Evolutionary conservation across 257 asterid genomes (phyloP).

Genomic region (Lithospermum erythrorhizon): DNA sequence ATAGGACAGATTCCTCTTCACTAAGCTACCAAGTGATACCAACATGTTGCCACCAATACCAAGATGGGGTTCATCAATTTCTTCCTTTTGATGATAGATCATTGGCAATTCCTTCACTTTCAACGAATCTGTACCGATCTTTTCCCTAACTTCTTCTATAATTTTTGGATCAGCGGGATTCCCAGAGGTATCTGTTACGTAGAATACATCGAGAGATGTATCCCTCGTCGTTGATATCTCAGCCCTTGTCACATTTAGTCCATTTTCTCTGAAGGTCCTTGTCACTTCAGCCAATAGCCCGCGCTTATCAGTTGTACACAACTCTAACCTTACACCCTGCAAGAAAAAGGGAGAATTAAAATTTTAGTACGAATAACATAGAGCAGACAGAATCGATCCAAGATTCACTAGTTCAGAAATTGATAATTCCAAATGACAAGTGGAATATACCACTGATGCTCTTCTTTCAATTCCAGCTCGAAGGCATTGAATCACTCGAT

Average conservation of each 20-base stretch:
- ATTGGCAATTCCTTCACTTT: constrained; percentile 66
- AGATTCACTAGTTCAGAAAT: constrained; percentile 1
- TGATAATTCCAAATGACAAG: background rate
- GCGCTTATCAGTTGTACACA: constrained; percentile 42
- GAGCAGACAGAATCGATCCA: background rate
- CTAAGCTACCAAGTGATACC: constrained; percentile 73
- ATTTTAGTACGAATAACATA: background rate
- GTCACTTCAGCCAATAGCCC: constrained; percentile 86
- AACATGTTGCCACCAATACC: constrained; percentile 70
- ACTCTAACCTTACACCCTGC: constrained; percentile 93
- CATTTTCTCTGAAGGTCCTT: constrained; percentile 83
- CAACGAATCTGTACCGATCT: constrained; percentile 54
- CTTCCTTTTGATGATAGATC: constrained; percentile 35
- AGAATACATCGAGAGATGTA: constrained; percentile 48
- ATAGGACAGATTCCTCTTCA: constrained; percentile 70
- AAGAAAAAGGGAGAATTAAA: constrained; percentile 1
- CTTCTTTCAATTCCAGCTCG: constrained; percentile 47
- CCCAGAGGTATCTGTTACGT: constrained; percentile 71
- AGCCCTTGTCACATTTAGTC: constrained; percentile 67
- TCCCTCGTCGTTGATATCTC: constrained; percentile 66
- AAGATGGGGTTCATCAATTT: constrained; percentile 24
- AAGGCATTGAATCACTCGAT: constrained; percentile 69
- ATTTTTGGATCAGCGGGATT: constrained; percentile 44
- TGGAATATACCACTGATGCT: constrained; percentile 51
- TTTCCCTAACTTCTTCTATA: constrained; percentile 55